A percentile compares a stretch with the other conserved stretches of the same genome.
Evolutionary conservation across 2,329 filamentous ascomycete genomes (phyloP).

Genomic region (Metarhizium rileyi): DNA sequence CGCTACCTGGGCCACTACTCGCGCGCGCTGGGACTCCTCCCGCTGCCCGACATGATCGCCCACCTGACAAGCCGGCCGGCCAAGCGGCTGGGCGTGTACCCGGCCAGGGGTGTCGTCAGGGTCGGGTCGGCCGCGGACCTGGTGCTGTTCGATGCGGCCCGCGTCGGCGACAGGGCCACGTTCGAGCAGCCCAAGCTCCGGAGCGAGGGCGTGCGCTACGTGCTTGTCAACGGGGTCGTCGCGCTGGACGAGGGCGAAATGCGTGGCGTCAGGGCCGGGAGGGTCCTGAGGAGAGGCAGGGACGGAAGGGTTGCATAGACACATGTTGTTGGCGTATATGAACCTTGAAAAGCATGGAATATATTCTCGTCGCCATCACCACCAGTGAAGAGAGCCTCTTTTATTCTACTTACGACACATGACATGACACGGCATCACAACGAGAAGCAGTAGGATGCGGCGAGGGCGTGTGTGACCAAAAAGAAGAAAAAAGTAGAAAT

Average conservation of each 20-base stretch:
- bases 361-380: too few relatives aligned
- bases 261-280: constrained; percentile 12
- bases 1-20: constrained; percentile 15
- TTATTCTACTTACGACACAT: too few relatives aligned
- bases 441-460: too few relatives aligned
- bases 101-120: constrained; percentile 12
- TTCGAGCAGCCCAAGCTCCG: constrained; percentile 13
- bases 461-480: too few relatives aligned
- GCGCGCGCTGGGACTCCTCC: constrained; percentile 12
- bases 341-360: too few relatives aligned
- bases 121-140: constrained; percentile 15
- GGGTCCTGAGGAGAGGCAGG: constrained; percentile 10
- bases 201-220: constrained; percentile 13
- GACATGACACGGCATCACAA: too few relatives aligned
- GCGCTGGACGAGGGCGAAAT: constrained; percentile 13
- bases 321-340: background rate
- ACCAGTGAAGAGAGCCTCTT: too few relatives aligned
- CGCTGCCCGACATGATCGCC: constrained; percentile 13
- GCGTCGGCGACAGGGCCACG: constrained; percentile 13
- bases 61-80: constrained; percentile 15
- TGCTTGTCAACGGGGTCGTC: constrained; percentile 15
- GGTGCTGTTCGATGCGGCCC: constrained; percentile 13
- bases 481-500: too few relatives aligned
- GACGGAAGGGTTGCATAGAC: constrained; percentile 7
- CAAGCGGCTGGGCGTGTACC: constrained; percentile 14